Conservation (phyloP, 768 basidiomycete genomes). For the Russula olivacea region DNA sequence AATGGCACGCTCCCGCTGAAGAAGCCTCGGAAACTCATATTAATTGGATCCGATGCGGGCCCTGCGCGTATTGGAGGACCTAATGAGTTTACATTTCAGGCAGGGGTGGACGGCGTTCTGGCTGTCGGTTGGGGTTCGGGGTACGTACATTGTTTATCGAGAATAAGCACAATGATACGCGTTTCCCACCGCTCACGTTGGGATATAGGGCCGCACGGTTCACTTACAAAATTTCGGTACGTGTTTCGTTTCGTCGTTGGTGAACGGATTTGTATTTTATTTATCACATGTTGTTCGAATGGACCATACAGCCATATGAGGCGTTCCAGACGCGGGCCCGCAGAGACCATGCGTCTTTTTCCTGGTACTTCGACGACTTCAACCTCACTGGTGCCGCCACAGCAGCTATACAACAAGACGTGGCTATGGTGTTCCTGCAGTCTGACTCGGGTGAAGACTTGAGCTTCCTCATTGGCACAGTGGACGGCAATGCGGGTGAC, state of each 20-base stretch:
- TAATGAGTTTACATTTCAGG: constrained; percentile 42
- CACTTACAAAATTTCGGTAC: constrained; percentile 70
- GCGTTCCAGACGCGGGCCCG: constrained; percentile 72
- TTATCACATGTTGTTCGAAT: not conserved
- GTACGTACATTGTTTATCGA: constrained; percentile 9
- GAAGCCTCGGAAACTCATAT: constrained; percentile 52
- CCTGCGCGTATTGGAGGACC: constrained; percentile 40
- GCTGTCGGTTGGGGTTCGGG: constrained; percentile 95
- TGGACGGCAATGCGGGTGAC: constrained; percentile 55
- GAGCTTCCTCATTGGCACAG: too few species aligned
- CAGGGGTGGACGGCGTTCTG: constrained; percentile 52
- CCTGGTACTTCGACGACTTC: constrained; percentile 67
- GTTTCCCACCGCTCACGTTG: constrained; percentile 5
- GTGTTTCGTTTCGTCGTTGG: constrained; percentile 24
- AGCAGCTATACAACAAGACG: constrained; percentile 42
- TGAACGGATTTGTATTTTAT: not conserved
- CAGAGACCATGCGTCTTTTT: constrained; percentile 57
- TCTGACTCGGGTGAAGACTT: constrained; percentile 40
- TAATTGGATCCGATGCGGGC: constrained; percentile 54
- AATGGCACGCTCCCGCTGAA: constrained; percentile 50
- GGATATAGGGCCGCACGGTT: constrained; percentile 54
- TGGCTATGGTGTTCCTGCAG: constrained; percentile 48
- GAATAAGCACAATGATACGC: not conserved
- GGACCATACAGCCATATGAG: constrained; percentile 53
- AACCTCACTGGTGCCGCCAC: constrained; percentile 44